Evolutionary conservation across 306 rosid species (phyloP), one percentile per base, ranked within the genome.

Genomic region (Prunus campanulata): DNA sequence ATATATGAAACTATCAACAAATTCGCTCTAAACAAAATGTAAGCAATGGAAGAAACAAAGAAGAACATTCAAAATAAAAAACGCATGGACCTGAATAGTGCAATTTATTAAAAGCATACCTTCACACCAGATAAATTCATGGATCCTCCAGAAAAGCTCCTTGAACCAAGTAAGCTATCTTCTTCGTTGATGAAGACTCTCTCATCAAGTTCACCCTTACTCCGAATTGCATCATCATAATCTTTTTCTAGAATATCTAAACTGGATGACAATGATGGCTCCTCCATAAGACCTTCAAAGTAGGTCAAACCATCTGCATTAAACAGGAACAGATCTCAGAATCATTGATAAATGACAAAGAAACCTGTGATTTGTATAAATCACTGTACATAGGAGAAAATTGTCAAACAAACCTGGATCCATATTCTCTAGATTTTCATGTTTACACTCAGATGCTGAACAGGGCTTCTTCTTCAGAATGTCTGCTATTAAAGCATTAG

Each of bases 141-240:
- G 63, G 93, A 82, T 79, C 96, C 88, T 75, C 91, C 96, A 16
- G 98, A 88, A 74, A 84, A 77, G 82, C 90, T 92, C 69, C 91
- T 91, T 5, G 99, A 91, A 79, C 88, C 96, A 82, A 96, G 79
- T 77, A 96, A 84, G 88, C 90, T 91, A 74, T 96, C 99, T 59
- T 93, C 97, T 65, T 87, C 96, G 44, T 93, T 87, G 71, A 96
- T 83, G 86, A 93, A 91, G 49, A 93, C 77, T 79, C 97, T 93
- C 82, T 96, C 99, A 86, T 96, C 99, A 74, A 96, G 78, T 69
- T 91, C 99, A 80, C 87, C 91, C 75, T 89, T 90, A 80, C 81
- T 81, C 79, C 77, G 67, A 81, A 88, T 82, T 64, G 93, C 92
- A 81, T 72, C 77, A 62, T 86, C 90, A 78, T 96, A 89, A 78